Evolutionary conservation across 2,329 filamentous ascomycete species (phyloP), one percentile per base, ranked within the genome.

Genomic region (Bipolaris gigantea): DNA sequence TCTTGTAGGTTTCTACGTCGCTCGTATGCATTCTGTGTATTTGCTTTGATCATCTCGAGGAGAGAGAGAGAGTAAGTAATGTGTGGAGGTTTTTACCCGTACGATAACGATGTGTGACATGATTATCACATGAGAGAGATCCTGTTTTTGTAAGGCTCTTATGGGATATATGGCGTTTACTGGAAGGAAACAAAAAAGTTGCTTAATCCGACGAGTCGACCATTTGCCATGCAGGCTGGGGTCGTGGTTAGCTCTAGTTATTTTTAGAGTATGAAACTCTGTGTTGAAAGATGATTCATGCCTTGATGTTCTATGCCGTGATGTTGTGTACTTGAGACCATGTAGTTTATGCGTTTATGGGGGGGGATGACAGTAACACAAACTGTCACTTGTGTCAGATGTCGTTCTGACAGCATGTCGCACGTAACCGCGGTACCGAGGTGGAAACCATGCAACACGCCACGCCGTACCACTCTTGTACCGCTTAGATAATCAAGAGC

Each of bases 1-100:
- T 47, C 42, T 57, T 34, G 18, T 27, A 25, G 23, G 30, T 25
- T 30, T 23, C 19, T 53, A 35, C 50, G 51, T 48, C 30, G 23
- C 44, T 25, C 46, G 36, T 35, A 48, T 44, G 30, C 33, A 41
- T 48, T 59, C 59, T 42, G 38, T 57, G 56, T 62, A 55, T 62
- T 23, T 62, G 58, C 43, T 61, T 57, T 59, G 58, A 60, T 55
- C 43, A 63, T 64, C 27, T 59, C 44, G 50, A 61, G 54, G 27
- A 30, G 27, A 30, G 27, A 27, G 25, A 48, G 58, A 53, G 50
- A 59, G 66, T 66, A 69, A 65, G 64, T 65, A 60, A 57, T 30
- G 8, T 30, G 27, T 61, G 55, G 50, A 36, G 53, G 40, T 42
- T 55, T 40, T 40, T 21, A 58, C 34, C 49, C 52, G 50, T 58